These are phyloP conservation scores for Penicillium robsamsonii DNA, from an alignment of 495 filamentous ascomycete species.

Conservation along the genomic window DNA sequence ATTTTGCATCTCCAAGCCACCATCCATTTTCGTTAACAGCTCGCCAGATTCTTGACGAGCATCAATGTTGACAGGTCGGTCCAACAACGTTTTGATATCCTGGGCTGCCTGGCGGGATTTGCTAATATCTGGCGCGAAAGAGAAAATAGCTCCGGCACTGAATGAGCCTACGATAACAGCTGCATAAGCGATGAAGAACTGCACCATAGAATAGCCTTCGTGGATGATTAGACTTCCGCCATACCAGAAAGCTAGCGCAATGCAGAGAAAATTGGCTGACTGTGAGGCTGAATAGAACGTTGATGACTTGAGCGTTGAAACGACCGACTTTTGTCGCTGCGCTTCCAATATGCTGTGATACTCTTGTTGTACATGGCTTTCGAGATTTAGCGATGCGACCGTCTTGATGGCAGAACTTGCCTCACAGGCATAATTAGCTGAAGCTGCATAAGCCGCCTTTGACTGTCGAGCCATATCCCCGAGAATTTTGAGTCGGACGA, in stretches of 20 bases:
- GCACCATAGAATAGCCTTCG: constrained; percentile 64
- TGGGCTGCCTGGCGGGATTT: constrained; percentile 74
- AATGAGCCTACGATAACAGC: constrained; percentile 75
- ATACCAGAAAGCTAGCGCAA: constrained; percentile 88
- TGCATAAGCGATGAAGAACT: constrained; percentile 79
- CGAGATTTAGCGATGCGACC: constrained; percentile 80
- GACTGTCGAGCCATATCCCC: constrained; percentile 60
- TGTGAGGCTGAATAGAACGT: constrained; percentile 73
- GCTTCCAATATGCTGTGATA: constrained; percentile 64
- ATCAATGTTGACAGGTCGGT: constrained; percentile 68
- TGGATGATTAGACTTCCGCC: constrained; percentile 70
- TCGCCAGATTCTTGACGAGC: constrained; percentile 70
- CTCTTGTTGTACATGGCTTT: constrained; percentile 67
- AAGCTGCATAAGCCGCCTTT: constrained; percentile 65
- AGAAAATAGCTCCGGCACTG: constrained; percentile 76
- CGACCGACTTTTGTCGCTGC: constrained; percentile 58
- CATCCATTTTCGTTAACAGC: constrained; percentile 53
- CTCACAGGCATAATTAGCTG: constrained; percentile 80
- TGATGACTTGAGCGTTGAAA: constrained; percentile 62
- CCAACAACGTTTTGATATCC: constrained; percentile 70
- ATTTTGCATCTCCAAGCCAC: constrained; percentile 66
- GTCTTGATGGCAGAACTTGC: constrained; percentile 85
- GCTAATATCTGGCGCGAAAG: constrained; percentile 78
- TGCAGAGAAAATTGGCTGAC: constrained; percentile 68
- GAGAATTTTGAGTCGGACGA: constrained; percentile 77